These are phyloP conservation scores for Ceratocystis alfenasii DNA, from an alignment of 2,329 filamentous ascomycete genomes.

Conservation along the genomic window DNA sequence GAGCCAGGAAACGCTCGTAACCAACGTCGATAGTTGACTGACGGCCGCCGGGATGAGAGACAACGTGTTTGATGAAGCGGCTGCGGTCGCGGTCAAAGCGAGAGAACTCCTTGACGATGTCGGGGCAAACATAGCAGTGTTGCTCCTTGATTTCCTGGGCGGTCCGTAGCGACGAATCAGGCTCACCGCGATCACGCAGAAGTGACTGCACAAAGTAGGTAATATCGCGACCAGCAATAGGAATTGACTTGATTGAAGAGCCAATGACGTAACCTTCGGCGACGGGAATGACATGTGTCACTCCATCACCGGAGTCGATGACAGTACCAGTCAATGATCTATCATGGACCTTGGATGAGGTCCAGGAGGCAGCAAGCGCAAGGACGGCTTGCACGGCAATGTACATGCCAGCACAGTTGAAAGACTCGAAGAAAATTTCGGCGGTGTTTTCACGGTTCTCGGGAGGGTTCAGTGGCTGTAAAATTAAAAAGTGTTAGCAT, in stretches of 20 bases:
- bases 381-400: conserved; percentile 97
- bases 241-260: conserved; percentile 97
- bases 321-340: conserved; percentile 93
- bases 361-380: conserved; percentile 94
- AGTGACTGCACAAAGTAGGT: conserved; percentile 98
- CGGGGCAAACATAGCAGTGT: conserved; percentile 95
- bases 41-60: conserved; percentile 73
- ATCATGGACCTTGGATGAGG: conserved; percentile 93
- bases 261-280: conserved; percentile 98
- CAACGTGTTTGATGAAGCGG: conserved; percentile 80
- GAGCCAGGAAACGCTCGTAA: conserved; percentile 94
- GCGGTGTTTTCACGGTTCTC: conserved; percentile 98
- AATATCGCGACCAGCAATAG: conserved; percentile 93
- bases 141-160: conserved; percentile 98
- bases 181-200: conserved; percentile 87
- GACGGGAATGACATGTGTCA: conserved; percentile 97
- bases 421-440: conserved; percentile 99
- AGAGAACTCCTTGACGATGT: conserved; percentile 97
- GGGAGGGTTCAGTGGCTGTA: conserved; percentile 83
- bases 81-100: conserved; percentile 88
- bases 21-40: conserved; percentile 82
- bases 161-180: conserved; percentile 92
- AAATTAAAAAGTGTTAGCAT: not conserved
- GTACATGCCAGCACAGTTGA: conserved; percentile 97
- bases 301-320: conserved; percentile 96